Percentiles rank a stretch among this genome's conserved stretches.
Evolutionary conservation across 2,329 filamentous ascomycete genomes (phyloP).

Genomic region (Aspergillus cejpii): DNA sequence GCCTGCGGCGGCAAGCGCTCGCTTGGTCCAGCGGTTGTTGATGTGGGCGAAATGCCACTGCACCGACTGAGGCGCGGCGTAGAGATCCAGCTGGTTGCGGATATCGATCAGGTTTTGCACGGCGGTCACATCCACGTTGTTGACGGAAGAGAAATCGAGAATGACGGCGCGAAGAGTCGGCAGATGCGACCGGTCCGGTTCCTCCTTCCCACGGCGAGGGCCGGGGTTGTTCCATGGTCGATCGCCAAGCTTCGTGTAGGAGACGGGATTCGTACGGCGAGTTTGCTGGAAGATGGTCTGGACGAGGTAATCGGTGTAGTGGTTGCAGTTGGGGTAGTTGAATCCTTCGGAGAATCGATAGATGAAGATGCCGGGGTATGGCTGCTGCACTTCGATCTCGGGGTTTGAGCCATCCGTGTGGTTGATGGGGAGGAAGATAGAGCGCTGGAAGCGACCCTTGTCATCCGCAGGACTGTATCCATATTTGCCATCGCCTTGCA

Average conservation of each 20-base stretch:
- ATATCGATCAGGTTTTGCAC: constrained; percentile 90
- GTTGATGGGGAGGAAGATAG: constrained; percentile 79
- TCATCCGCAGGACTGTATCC: constrained; percentile 28
- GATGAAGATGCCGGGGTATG: constrained; percentile 90
- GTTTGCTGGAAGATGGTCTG: constrained; percentile 63
- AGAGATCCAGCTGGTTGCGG: constrained; percentile 84
- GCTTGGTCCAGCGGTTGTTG: constrained; percentile 91
- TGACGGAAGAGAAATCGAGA: constrained; percentile 86
- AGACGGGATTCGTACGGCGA: constrained; percentile 64
- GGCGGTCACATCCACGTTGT: constrained; percentile 88
- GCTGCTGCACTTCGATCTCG: constrained; percentile 66
- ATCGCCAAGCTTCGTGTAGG: constrained; percentile 63
- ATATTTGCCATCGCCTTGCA: constrained; percentile 59
- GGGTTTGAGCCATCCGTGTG: constrained; percentile 91
- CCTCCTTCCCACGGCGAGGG: constrained; percentile 53
- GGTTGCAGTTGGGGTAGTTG: constrained; percentile 90
- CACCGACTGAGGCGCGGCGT: constrained; percentile 70
- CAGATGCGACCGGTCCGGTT: constrained; percentile 45
- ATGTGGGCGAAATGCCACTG: constrained; percentile 97
- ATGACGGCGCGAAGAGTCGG: constrained; percentile 83
- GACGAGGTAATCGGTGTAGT: constrained; percentile 74
- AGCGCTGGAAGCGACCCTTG: constrained; percentile 53
- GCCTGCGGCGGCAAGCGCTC: constrained; percentile 75
- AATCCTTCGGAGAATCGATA: constrained; percentile 93
- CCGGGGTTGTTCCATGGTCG: constrained; percentile 94